Conservation (phyloP, 2,329 filamentous ascomycete genomes). For the Corniculantispora saksenae region DNA sequence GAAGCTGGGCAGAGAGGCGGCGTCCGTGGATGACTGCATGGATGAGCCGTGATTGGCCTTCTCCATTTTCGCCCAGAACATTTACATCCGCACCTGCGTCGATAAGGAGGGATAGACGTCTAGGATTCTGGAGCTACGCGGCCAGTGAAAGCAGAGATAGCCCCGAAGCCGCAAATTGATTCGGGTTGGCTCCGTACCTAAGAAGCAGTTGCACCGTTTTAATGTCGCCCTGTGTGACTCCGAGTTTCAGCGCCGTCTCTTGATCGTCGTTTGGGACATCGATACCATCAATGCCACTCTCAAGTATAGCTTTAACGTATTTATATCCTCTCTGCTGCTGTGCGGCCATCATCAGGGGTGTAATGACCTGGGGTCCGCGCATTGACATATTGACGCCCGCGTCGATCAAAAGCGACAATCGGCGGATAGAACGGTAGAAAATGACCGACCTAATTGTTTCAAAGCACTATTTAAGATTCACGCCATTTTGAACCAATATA, state of each 20-base stretch:
- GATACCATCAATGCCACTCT: neutral
- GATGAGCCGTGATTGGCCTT: neutral
- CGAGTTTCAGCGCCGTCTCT: neutral
- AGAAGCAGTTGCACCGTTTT: neutral
- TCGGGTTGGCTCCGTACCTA: neutral
- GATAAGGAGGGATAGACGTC: neutral
- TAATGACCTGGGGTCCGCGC: neutral
- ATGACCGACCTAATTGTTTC: neutral
- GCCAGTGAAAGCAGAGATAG: neutral
- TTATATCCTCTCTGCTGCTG: neutral
- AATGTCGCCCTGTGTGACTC: neutral
- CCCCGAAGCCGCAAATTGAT: neutral
- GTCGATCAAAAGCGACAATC: neutral
- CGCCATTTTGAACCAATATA: neutral
- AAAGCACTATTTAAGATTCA: neutral
- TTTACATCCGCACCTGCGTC: neutral
- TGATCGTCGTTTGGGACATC: neutral
- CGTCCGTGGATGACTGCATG: neutral
- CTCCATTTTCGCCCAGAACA: neutral
- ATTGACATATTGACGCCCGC: neutral
- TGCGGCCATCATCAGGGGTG: neutral
- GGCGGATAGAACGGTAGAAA: no score
- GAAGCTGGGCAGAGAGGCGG: neutral
- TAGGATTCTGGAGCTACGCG: neutral
- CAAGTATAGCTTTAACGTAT: neutral